Percentiles rank a stretch among this genome's conserved stretches.
These are phyloP conservation scores for Spongispora temasekensis DNA, from an alignment of 1,284 basidiomycete genomes.

Conservation along the genomic window DNA sequence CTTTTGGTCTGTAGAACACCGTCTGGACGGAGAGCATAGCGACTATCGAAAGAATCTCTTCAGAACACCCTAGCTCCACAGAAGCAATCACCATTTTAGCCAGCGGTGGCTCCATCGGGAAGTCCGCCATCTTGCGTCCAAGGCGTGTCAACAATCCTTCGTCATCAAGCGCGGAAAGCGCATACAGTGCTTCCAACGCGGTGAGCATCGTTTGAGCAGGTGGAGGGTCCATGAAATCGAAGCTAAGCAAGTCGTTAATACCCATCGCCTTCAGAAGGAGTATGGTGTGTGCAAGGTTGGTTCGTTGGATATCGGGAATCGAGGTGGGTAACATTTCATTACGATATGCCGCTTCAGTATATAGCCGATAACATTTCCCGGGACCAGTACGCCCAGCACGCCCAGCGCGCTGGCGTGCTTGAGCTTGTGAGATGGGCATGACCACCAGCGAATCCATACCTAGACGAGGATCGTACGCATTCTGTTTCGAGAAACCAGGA, in stretches of 20 bases:
- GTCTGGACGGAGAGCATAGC: conserved; percentile 98
- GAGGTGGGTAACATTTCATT: conserved; percentile 99
- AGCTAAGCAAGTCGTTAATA: conserved; percentile 95
- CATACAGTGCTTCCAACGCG: conserved; percentile 92
- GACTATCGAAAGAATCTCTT: conserved; percentile 95
- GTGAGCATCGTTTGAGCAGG: conserved; percentile 95
- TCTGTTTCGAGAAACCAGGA: conserved; percentile 98
- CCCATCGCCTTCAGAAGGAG: conserved; percentile 98
- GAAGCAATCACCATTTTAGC: conserved; percentile 99
- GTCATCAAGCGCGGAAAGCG: conserved; percentile 94
- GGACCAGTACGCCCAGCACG: conserved; percentile 98
- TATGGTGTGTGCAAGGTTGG: conserved; percentile 92
- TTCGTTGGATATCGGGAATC: conserved; percentile 97
- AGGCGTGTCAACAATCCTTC: conserved; percentile 93
- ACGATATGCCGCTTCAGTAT: conserved; percentile 96
- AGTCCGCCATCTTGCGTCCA: conserved; percentile 99
- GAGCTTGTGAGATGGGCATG: conserved; percentile 99
- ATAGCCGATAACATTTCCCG: conserved; percentile 97
- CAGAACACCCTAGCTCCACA: conserved; percentile 94
- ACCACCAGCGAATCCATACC: conserved; percentile 99
- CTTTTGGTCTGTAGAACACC: conserved; percentile 97
- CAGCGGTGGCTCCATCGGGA: conserved; percentile 95
- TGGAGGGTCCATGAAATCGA: conserved; percentile 99
- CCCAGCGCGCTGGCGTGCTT: conserved; percentile 93
- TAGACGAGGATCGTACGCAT: conserved; percentile 94